Evolutionary conservation across 768 basidiomycete species (phyloP).

Genomic region (Boletus reticulatus): DNA sequence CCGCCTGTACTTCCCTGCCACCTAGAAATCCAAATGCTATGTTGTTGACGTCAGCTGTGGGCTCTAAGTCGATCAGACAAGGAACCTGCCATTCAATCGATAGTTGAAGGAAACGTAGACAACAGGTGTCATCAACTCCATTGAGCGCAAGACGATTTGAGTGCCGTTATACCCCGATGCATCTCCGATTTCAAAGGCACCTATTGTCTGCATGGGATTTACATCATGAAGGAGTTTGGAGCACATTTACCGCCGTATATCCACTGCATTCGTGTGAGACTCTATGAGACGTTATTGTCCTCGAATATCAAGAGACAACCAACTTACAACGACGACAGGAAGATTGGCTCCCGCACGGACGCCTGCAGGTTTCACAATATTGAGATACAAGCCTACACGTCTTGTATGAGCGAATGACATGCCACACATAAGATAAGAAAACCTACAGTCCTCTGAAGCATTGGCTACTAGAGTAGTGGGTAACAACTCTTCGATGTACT

Average conservation of each 20-base stretch:
- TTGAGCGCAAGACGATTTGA: constrained; percentile 18
- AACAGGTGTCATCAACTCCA: background rate
- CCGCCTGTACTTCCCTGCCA: constrained; percentile 9
- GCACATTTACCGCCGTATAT: background rate
- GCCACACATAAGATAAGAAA: background rate
- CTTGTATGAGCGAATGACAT: background rate
- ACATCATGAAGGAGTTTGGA: too few relatives aligned
- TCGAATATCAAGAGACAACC: background rate
- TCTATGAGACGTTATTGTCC: background rate
- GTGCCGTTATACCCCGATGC: constrained; percentile 14
- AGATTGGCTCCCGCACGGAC: constrained; percentile 8
- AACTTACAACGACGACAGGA: constrained; percentile 25
- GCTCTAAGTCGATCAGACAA: background rate
- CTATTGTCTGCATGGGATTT: background rate
- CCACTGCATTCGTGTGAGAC: background rate
- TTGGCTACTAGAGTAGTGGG: background rate
- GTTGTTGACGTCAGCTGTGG: background rate
- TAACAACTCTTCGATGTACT: constrained; percentile 2
- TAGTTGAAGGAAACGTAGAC: background rate
- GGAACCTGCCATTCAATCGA: constrained; percentile 14
- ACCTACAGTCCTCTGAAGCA: constrained; percentile 19
- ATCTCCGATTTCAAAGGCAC: constrained; percentile 8
- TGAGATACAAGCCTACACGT: constrained; percentile 24
- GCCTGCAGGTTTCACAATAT: constrained; percentile 7
- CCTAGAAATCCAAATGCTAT: constrained; percentile 31